Conservation (phyloP, 2,329 filamentous ascomycete species). For the Purpureocillium takamizusanense region DNA sequence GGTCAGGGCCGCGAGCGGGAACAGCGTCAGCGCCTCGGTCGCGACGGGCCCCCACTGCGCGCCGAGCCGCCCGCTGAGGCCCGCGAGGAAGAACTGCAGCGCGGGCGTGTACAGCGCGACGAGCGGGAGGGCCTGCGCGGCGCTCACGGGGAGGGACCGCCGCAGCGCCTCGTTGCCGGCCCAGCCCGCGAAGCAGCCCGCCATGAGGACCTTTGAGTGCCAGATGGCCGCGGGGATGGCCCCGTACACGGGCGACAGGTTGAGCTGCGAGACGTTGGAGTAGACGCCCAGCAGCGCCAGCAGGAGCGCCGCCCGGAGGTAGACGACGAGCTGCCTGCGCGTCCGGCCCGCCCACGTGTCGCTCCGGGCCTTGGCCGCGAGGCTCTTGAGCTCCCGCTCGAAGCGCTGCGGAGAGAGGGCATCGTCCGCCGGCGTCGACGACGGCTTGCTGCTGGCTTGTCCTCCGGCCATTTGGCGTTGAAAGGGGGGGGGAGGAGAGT, state of each 20-base stretch:
- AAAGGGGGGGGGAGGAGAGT: too few relatives aligned
- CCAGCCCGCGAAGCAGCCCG: slow-evolving; percentile 64
- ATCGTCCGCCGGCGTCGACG: slow-evolving; percentile 7
- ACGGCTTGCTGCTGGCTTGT: background rate
- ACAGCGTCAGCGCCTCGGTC: slow-evolving; percentile 65
- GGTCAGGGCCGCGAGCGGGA: slow-evolving; percentile 58
- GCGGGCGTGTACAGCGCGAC: slow-evolving; percentile 68
- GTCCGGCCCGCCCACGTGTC: slow-evolving; percentile 22
- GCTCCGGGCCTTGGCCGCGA: slow-evolving; percentile 33
- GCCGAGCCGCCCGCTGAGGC: slow-evolving; percentile 56
- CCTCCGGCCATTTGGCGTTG: background rate
- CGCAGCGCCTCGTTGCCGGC: slow-evolving; percentile 51
- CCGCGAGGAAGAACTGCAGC: slow-evolving; percentile 63
- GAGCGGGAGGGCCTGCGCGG: slow-evolving; percentile 54
- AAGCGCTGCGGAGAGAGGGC: slow-evolving; percentile 41
- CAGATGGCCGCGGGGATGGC: slow-evolving; percentile 66
- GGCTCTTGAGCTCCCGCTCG: slow-evolving; percentile 42
- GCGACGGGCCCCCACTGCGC: slow-evolving; percentile 64
- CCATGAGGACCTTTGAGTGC: slow-evolving; percentile 58
- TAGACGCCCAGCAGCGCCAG: slow-evolving; percentile 41
- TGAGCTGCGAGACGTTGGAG: slow-evolving; percentile 64
- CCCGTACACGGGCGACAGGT: slow-evolving; percentile 81
- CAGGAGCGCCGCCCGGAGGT: slow-evolving; percentile 21
- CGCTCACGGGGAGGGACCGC: slow-evolving; percentile 35
- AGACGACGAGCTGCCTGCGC: slow-evolving; percentile 28